phyloP scores from a whole-genome alignment of 768 basidiomycete species.

The Tylopilus intermedius region DNA sequence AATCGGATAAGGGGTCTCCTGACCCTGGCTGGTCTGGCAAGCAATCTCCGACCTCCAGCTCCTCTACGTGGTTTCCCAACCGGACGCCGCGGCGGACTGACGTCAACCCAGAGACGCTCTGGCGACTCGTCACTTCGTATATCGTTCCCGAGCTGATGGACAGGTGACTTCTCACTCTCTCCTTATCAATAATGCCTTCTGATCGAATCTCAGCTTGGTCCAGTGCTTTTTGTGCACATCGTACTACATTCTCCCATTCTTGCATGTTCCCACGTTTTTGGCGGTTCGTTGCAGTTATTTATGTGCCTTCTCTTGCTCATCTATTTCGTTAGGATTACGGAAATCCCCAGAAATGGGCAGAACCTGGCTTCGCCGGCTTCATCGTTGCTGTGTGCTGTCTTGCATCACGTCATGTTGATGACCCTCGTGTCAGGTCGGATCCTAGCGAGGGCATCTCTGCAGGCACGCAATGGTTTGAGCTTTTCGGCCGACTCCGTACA shows the following conservation, averaged over 20 bases:
- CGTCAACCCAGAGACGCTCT: constrained; percentile 80
- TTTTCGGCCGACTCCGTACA: constrained; percentile 82
- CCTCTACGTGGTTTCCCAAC: constrained; percentile 76
- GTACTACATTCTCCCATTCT: constrained; percentile 88
- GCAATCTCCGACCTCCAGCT: constrained; percentile 32
- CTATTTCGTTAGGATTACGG: constrained; percentile 68
- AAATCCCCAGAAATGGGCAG: constrained; percentile 91
- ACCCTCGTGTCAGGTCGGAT: constrained; percentile 80
- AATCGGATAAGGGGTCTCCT: constrained; percentile 27
- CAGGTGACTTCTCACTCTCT: constrained; percentile 47
- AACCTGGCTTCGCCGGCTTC: constrained; percentile 91
- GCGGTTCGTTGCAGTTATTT: constrained; percentile 42
- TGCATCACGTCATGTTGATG: constrained; percentile 88
- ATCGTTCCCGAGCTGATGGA: constrained; percentile 93
- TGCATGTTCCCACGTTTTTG: constrained; percentile 87
- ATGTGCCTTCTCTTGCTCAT: constrained; percentile 14
- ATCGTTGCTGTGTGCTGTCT: constrained; percentile 91
- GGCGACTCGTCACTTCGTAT: constrained; percentile 81
- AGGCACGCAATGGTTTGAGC: constrained; percentile 88
- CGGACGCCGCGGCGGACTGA: constrained; percentile 68
- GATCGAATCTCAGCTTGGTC: constrained; percentile 48
- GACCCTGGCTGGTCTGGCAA: constrained; percentile 29
- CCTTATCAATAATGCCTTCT: constrained; percentile 10
- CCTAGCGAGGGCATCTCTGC: constrained; percentile 82
- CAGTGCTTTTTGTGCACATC: constrained; percentile 87